These are phyloP conservation scores for Metschnikowia continentalis DNA, from an alignment of 805 yeast species.

Conservation along the genomic window DNA sequence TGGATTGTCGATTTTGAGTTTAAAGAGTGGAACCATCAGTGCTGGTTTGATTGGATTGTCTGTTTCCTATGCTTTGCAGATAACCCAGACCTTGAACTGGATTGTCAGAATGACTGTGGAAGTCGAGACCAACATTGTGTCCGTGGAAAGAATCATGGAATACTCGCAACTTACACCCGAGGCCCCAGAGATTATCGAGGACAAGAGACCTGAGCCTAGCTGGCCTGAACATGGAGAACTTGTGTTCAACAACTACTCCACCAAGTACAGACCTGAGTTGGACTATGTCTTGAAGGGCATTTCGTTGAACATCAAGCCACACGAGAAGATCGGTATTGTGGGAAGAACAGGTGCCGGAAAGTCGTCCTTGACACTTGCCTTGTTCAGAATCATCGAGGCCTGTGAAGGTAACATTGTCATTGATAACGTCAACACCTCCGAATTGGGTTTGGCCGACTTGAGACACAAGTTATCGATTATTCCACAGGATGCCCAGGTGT, in stretches of 20 bases:
- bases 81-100: slow-evolving; percentile 94
- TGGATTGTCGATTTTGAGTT: slow-evolving; percentile 67
- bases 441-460: slow-evolving; percentile 40
- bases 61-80: slow-evolving; percentile 86
- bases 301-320: slow-evolving; percentile 32
- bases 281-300: slow-evolving; percentile 41
- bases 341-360: slow-evolving; percentile 47
- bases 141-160: slow-evolving; percentile 92
- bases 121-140: slow-evolving; percentile 94
- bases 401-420: slow-evolving; percentile 34
- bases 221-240: slow-evolving; percentile 42
- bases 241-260: slow-evolving; percentile 34
- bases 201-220: slow-evolving; percentile 50
- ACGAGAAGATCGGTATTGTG: slow-evolving; percentile 42
- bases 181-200: slow-evolving; percentile 69
- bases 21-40: slow-evolving; percentile 63
- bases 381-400: slow-evolving; percentile 42
- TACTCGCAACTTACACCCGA: slow-evolving; percentile 78
- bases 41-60: slow-evolving; percentile 95
- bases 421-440: slow-evolving; percentile 31
- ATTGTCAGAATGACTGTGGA: slow-evolving; percentile 98
- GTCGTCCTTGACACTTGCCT: slow-evolving; percentile 41
- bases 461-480: slow-evolving; percentile 40
- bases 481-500: slow-evolving; percentile 45
- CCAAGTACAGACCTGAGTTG: slow-evolving; percentile 42